Evolutionary conservation across 371 early-diverging fungal genomes (phyloP).

Genomic region (Lichtheimia ramosa): DNA sequence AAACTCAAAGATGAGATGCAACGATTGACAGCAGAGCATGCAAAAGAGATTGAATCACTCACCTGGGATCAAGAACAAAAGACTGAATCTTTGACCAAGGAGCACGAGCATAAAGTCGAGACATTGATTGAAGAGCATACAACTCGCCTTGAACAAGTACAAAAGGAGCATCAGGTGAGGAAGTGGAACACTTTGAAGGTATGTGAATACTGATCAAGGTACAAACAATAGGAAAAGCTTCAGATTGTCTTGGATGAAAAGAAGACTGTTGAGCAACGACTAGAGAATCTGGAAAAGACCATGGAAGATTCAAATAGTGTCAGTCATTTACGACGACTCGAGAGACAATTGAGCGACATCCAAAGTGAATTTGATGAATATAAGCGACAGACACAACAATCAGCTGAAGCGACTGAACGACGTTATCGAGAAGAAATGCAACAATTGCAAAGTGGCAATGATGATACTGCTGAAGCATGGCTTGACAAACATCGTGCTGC

Average conservation of each 20-base stretch:
- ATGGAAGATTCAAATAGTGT: conserved; percentile 23
- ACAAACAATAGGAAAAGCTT: no score
- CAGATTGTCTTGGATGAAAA: neutral
- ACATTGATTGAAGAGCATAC: no score
- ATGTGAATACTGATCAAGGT: no score
- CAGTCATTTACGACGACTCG: conserved; percentile 28
- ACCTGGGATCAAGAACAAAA: conserved; percentile 6
- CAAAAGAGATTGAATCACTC: neutral
- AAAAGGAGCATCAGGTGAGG: no score
- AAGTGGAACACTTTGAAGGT: neutral
- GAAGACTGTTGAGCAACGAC: neutral
- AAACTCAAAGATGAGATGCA: conserved; percentile 10
- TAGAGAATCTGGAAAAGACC: conserved; percentile 9
- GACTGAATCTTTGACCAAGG: neutral
- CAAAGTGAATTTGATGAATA: conserved; percentile 24
- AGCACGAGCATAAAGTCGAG: no score
- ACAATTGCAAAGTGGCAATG: conserved; percentile 35
- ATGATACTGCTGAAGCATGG: conserved; percentile 47
- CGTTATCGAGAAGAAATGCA: conserved; percentile 42
- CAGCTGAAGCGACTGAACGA: conserved; percentile 28
- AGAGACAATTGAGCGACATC: conserved; percentile 25
- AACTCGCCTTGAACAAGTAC: no score
- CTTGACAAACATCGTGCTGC: conserved; percentile 36
- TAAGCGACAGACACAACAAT: conserved; percentile 23
- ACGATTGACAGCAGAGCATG: conserved; percentile 4